Conservation (phyloP, 2,329 filamentous ascomycete genomes). For the Talaromyces sp. region DNA sequence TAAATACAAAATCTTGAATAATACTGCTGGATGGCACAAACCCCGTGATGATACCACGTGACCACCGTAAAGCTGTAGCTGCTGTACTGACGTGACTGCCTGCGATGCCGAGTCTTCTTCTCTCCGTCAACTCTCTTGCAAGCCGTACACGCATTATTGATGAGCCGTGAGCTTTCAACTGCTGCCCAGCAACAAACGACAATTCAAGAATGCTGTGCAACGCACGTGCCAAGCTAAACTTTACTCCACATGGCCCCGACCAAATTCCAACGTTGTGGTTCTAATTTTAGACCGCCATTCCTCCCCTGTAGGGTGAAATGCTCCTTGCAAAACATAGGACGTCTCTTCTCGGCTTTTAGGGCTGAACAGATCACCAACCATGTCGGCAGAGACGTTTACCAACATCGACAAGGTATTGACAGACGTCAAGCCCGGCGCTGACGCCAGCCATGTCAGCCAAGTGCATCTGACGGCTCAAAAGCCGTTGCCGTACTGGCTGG, state of each 20-base stretch:
- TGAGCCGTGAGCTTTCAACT: not conserved
- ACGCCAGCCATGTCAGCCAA: not conserved
- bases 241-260: not conserved
- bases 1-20: not conserved
- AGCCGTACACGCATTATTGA: not conserved
- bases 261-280: too few relatives aligned
- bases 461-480: constrained; percentile 7
- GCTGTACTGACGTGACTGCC: too few relatives aligned
- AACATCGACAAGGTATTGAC: constrained; percentile 17
- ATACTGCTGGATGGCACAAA: not conserved
- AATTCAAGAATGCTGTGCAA: not conserved
- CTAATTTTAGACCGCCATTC: not conserved
- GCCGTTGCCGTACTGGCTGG: constrained; percentile 67
- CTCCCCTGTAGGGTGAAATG: not conserved
- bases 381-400: constrained; percentile 19
- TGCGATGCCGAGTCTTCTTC: not conserved
- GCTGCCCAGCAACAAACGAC: not conserved
- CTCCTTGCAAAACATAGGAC: not conserved
- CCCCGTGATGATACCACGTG: not conserved
- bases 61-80: not conserved
- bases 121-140: not conserved
- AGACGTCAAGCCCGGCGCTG: not conserved
- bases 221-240: not conserved
- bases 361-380: constrained; percentile 2
- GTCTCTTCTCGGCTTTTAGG: not conserved